These are phyloP conservation scores for Fragilaria crotonensis DNA, from an alignment of 108 stramenopile genomes.

Conservation along the genomic window DNA sequence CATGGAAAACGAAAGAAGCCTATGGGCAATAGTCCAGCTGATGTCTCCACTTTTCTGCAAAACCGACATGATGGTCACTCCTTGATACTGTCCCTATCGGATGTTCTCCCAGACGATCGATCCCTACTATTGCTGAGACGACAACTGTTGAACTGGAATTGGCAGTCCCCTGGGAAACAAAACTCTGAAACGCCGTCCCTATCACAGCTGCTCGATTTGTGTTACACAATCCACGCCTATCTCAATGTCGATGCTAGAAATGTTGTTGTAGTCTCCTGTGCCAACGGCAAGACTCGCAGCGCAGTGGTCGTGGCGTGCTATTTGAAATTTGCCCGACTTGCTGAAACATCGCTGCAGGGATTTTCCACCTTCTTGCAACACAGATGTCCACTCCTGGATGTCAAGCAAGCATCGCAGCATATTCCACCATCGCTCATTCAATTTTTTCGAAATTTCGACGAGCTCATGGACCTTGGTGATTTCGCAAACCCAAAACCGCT, in stretches of 20 bases:
- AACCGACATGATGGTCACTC: constrained; percentile 38
- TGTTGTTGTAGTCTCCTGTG: constrained; percentile 67
- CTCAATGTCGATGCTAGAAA: constrained; percentile 33
- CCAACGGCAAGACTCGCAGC: constrained; percentile 87
- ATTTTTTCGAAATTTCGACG: constrained; percentile 83
- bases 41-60: constrained; percentile 41
- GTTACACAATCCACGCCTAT: constrained; percentile 70
- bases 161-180: constrained; percentile 34
- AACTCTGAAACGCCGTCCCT: constrained; percentile 49
- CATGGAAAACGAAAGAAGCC: constrained; percentile 8
- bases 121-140: constrained; percentile 41
- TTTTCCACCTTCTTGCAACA: constrained; percentile 57
- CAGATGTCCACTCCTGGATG: constrained; percentile 5
- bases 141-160: constrained; percentile 59
- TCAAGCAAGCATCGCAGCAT: constrained; percentile 18
- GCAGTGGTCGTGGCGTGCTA: constrained; percentile 81
- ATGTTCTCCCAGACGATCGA: constrained; percentile 44
- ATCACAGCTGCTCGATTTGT: constrained; percentile 44
- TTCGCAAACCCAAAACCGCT: constrained; percentile 62
- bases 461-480: constrained; percentile 24
- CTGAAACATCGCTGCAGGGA: constrained; percentile 40
- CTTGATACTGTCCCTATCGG: constrained; percentile 44
- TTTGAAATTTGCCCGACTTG: constrained; percentile 50
- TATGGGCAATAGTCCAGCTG: constrained; percentile 40
- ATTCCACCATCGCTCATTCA: constrained; percentile 65